Conservation (phyloP, 192 early-diverging fungal genomes). For the Coemansia sp. region DNA sequence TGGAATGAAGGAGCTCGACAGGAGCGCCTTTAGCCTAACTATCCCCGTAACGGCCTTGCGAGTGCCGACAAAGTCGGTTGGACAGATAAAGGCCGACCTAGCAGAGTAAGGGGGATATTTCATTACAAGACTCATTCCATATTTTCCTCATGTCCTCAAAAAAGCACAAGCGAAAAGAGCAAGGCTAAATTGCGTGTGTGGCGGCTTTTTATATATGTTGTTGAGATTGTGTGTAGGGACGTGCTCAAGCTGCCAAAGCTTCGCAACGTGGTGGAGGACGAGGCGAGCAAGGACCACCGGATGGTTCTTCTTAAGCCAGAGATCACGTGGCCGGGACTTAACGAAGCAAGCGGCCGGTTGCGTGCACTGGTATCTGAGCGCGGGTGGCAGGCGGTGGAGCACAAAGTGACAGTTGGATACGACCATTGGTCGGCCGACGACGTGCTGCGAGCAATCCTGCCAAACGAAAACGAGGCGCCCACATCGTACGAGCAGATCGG, state of each 20-base stretch:
- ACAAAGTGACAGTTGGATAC: conserved; percentile 70
- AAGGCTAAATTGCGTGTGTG: not conserved
- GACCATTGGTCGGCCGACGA: conserved; percentile 93
- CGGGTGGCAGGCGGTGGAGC: conserved; percentile 32
- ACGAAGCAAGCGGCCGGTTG: conserved; percentile 27
- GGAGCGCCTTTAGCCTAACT: conserved; percentile 62
- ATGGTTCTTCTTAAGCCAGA: conserved; percentile 57
- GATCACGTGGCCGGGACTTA: conserved; percentile 25
- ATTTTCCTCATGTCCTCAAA: not conserved
- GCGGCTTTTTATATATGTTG: too few relatives aligned
- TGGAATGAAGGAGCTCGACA: conserved; percentile 67
- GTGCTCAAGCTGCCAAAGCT: conserved; percentile 65
- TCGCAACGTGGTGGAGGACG: conserved; percentile 65
- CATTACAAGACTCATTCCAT: not conserved
- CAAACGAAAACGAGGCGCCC: conserved; percentile 78
- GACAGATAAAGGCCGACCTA: conserved; percentile 52
- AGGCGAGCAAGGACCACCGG: conserved; percentile 24
- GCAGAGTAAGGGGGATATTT: not conserved
- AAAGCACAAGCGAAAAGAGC: not conserved
- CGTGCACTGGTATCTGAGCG: conserved; percentile 7
- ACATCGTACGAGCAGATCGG: conserved; percentile 83
- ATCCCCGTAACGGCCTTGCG: conserved; percentile 67
- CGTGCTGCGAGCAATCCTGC: conserved; percentile 85
- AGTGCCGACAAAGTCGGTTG: conserved; percentile 62
- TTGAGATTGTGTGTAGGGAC: conserved; percentile 21